These are phyloP conservation scores for Hypholoma sublateritium DNA, from an alignment of 768 basidiomycete species.

Conservation along the genomic window DNA sequence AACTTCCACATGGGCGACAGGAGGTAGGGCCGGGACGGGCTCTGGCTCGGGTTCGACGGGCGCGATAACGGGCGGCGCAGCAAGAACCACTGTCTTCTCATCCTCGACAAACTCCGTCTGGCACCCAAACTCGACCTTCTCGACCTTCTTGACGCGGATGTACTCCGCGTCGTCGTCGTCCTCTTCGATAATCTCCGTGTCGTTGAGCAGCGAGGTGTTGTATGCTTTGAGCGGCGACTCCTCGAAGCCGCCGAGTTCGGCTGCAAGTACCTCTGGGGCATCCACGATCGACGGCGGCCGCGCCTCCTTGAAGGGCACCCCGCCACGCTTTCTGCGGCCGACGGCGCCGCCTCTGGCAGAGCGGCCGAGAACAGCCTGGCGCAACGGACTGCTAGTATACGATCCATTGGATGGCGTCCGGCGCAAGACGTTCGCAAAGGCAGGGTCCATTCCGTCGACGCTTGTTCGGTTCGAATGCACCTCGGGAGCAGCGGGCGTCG, in stretches of 20 bases:
- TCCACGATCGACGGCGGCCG: conserved; percentile 72
- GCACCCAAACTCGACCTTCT: conserved; percentile 61
- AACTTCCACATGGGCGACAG: conserved; percentile 7
- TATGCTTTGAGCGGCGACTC: conserved; percentile 36
- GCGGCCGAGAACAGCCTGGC: conserved; percentile 54
- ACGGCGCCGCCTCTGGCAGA: conserved; percentile 48
- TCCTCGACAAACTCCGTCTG: conserved; percentile 55
- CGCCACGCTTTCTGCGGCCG: conserved; percentile 60
- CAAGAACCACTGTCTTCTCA: conserved; percentile 27
- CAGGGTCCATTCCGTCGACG: conserved; percentile 87
- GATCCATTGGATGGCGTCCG: conserved; percentile 51
- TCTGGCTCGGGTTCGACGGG: conserved; percentile 12
- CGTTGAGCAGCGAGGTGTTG: conserved; percentile 36
- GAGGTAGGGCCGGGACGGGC: conserved; percentile 1
- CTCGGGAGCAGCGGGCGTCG: conserved; percentile 26
- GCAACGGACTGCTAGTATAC: conserved; percentile 58
- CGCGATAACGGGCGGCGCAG: conserved; percentile 23
- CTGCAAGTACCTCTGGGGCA: conserved; percentile 69
- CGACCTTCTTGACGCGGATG: conserved; percentile 39
- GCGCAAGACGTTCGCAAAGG: conserved; percentile 76
- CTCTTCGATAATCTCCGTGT: conserved; percentile 31
- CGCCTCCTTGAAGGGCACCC: conserved; percentile 67
- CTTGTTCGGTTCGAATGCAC: conserved; percentile 62
- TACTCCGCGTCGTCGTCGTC: conserved; percentile 37
- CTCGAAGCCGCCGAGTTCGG: conserved; percentile 46